Evolutionary conservation across 768 basidiomycete genomes (phyloP), one percentile per base, ranked within the genome.

Genomic region (Nidularia sp.): DNA sequence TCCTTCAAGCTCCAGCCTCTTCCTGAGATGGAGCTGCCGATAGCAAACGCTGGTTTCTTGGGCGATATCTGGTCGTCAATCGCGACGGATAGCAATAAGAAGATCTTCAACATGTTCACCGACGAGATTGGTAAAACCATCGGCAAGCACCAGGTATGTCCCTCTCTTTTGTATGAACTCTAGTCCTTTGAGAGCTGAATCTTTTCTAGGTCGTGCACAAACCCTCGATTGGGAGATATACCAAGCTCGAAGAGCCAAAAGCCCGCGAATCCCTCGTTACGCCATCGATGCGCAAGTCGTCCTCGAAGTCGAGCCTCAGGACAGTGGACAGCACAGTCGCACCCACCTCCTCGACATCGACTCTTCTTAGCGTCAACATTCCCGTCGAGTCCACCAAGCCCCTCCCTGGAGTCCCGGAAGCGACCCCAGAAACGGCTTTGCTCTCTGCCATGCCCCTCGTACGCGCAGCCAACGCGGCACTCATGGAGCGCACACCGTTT

Each of bases 101-200:
- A 88, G 74, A 86, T 95, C 44, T 90, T 98, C 73, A 88, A 98
- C 70, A 86, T 86, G 62, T 76, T 98, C 60, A 93, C 90, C 9
- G 96, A 99, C 65, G 93, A 94, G 58, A 83, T 99, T 52, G 96
- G 95, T 2, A 90, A 92, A 67, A 88, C 93, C 0, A 88, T 99
- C 44, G 96, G 96, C 41, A 92, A 86, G 60, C 96, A 98, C 62
- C 90, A 93, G 73, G 86, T 86, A 59, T 46, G 74, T 56, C 29
- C 43, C 13, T 48, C n/a, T 31, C 29, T 31, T 50, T 6, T 18
- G 35, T 6, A 18, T 43, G 51, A 10, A 39, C 13, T 29, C 6
- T 31, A 10, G 6, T 34, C 3, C n/a, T 18, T 18, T 32, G 25
- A 25, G 25, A 25, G 25, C 25, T 25, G 25, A 25, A 47, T 18